Percentiles rank a stretch among this genome's conserved stretches.
Conservation (phyloP, 129 eudicot species). For the Flaveria trinervia region DNA sequence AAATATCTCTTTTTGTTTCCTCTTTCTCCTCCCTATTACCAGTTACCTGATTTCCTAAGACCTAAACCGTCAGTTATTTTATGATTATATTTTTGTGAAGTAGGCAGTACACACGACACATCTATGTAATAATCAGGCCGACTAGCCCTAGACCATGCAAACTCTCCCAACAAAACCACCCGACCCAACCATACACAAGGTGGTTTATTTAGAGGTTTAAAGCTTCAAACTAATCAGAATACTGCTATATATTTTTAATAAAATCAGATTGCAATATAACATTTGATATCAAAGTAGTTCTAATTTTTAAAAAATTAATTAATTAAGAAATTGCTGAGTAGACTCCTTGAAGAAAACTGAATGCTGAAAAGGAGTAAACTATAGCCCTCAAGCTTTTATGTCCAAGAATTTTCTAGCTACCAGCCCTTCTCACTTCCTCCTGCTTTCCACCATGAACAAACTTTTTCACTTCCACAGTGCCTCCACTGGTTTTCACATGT, state of each 20-base stretch:
- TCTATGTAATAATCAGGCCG: slow-evolving; percentile 1
- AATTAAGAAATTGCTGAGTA: neutral
- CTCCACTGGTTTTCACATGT: too few species aligned
- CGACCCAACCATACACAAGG: neutral
- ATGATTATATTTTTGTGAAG: neutral
- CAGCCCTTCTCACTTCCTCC: neutral
- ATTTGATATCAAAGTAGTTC: neutral
- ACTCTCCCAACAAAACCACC: neutral
- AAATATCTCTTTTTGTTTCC: neutral
- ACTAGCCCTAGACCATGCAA: neutral
- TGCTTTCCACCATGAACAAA: neutral
- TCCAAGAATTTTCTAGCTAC: slow-evolving; percentile 6
- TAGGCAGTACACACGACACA: neutral
- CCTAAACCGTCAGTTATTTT: neutral
- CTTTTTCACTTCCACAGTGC: neutral
- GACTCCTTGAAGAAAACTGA: neutral
- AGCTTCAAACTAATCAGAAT: neutral
- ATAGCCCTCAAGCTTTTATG: neutral
- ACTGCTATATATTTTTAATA: neutral
- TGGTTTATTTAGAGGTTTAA: slow-evolving; percentile 12
- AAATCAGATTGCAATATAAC: neutral
- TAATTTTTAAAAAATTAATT: neutral
- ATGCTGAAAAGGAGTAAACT: slow-evolving; percentile 2
- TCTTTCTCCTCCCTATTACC: neutral
- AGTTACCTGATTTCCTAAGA: neutral